Evolutionary conservation across 2,329 filamentous ascomycete genomes (phyloP), one percentile per base, ranked within the genome.

Genomic region (Remersonia thermophila): DNA sequence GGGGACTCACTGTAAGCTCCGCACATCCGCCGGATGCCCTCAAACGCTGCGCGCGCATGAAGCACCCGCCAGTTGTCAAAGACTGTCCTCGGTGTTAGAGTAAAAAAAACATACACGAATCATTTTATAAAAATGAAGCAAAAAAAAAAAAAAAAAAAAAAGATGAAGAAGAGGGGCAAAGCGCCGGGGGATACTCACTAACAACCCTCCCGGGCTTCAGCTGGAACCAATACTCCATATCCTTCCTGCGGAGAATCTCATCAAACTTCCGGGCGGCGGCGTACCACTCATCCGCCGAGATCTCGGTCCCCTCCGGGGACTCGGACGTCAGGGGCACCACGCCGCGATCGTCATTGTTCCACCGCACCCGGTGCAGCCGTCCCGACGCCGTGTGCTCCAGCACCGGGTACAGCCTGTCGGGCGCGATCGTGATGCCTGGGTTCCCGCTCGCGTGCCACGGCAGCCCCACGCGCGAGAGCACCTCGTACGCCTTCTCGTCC

Each of bases 51-150:
- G 48, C 91, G 69, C 1, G 89, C 91, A 57, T 98, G 91, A 48
- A 96, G 62, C 25, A 95, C 81, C 40, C 91, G 73, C 86, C 89
- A 95, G 53, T 98, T 96, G 55, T 98, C 84, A 56, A 98, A 95
- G 32, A 96, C 82, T 83, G n/a, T n/a, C n/a, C n/a, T n/a, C n/a
- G n/a, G n/a, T n/a, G n/a, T n/a, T n/a, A n/a, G n/a, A n/a, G n/a
- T n/a, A n/a, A n/a, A n/a, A n/a, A n/a, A n/a, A n/a, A n/a, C n/a
- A n/a, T n/a, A n/a, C n/a, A n/a, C n/a, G n/a, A n/a, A n/a, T n/a
- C n/a, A n/a, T n/a, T n/a, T n/a, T n/a, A n/a, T n/a, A n/a, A n/a
- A n/a, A n/a, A n/a, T n/a, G n/a, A n/a, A n/a, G n/a, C 20, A 23
- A 23, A 23, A 23, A 5, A 23, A 15, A 32, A 25, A 20, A 13